Evolutionary conservation across 2,329 filamentous ascomycete genomes (phyloP).

Genomic region (Rutstroemia sydowiana): DNA sequence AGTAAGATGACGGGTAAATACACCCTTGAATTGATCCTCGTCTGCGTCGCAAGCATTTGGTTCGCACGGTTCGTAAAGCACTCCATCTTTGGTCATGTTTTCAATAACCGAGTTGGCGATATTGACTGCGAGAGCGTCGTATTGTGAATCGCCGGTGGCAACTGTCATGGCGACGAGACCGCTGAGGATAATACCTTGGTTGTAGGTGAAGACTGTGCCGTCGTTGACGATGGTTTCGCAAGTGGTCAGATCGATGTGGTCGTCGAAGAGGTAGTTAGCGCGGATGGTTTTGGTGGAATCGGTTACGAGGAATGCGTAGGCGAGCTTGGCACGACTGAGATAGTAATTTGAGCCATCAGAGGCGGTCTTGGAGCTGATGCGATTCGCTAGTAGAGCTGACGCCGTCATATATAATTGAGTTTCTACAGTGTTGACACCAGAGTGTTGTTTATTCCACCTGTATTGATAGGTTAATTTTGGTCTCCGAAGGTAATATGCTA

Average conservation of each 20-base stretch:
- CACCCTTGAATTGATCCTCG: constrained; percentile 63
- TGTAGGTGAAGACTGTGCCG: constrained; percentile 43
- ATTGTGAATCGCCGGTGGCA: constrained; percentile 38
- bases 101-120: constrained; percentile 48
- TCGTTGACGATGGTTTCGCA: constrained; percentile 47
- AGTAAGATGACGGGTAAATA: constrained; percentile 59
- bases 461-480: neutral
- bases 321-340: constrained; percentile 44
- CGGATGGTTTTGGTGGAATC: constrained; percentile 40
- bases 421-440: constrained; percentile 48
- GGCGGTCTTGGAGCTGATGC: constrained; percentile 38
- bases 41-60: constrained; percentile 37
- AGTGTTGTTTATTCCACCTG: constrained; percentile 45
- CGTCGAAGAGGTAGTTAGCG: constrained; percentile 44
- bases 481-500: neutral
- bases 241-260: constrained; percentile 39
- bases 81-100: constrained; percentile 36
- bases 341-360: constrained; percentile 42
- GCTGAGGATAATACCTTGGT: constrained; percentile 54
- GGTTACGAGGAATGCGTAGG: constrained; percentile 44
- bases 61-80: constrained; percentile 48
- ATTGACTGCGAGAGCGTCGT: constrained; percentile 40
- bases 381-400: constrained; percentile 48
- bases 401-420: constrained; percentile 50
- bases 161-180: constrained; percentile 50